Evolutionary conservation across 176 grass and related monocot species (phyloP), one percentile per base, ranked within the genome.

Genomic region (Elymus sibiricus): DNA sequence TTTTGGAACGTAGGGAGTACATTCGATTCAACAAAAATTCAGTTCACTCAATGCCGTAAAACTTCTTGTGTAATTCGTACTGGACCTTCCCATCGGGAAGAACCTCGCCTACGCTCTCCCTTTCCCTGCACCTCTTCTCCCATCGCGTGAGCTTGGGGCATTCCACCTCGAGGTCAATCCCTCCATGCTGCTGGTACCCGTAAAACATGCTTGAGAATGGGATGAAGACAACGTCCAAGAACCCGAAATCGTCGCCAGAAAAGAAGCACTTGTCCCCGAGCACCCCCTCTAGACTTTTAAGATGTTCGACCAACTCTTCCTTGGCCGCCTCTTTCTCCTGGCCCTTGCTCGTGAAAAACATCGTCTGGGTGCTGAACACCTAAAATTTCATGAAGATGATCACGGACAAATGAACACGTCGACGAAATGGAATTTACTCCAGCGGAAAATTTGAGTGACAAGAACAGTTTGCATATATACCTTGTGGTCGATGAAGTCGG

Each of bases 1-100:
- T 51, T 51, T 51, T 17, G 46, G 5, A 51, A 16, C 5, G 15
- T 1, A 0, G 16, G 16, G 16, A 51, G 47, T 51, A 51, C 47
- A 10, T 15, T 37, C 3, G 7, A 5, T 21, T 68, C 6, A 17
- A 37, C 65, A 3, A 7, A 68, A 38, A 69, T 69, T 5, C 58
- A 1, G 17, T 3, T 82, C 43, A 91, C 35, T 88, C 67, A 0
- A 82, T 85, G 1, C 69, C 68, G 3, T 91, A 82, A 77, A 82
- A 88, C 39, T 62, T 15, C 85, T 78, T 85, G 55, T 91, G 67
- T n/a, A 93, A 35, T 25, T 90, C 62, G 6, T 90, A 93, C 56
- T 90, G 64, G 51, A 86, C 31, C 0, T 27, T 21, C 2, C 79
- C 79, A 1, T 88, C 73, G 0, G 82, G 82, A 0, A 93, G 69